Evolutionary conservation across 805 yeast species (phyloP).

Genomic region (Candida easanensis): DNA sequence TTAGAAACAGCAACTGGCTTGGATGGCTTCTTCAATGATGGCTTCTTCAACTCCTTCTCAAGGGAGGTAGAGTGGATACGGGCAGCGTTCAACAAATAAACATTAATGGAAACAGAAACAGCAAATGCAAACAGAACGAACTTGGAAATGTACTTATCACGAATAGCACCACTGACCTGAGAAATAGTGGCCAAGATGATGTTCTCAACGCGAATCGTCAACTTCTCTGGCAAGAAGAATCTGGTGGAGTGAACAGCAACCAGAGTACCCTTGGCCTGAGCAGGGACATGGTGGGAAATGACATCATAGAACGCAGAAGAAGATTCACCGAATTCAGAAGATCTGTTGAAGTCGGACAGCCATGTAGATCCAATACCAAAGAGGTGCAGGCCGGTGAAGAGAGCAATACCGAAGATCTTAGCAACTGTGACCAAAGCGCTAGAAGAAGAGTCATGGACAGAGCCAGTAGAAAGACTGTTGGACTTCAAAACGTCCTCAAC

Average conservation of each 20-base stretch:
- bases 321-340: slow-evolving; percentile 19
- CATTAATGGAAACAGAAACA: slow-evolving; percentile 74
- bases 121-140: slow-evolving; percentile 69
- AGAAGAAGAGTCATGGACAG: slow-evolving; percentile 32
- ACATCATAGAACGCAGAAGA: slow-evolving; percentile 24
- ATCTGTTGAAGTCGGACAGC: slow-evolving; percentile 47
- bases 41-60: slow-evolving; percentile 28
- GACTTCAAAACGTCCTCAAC: slow-evolving; percentile 63
- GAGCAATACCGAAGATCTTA: slow-evolving; percentile 57
- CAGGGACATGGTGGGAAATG: slow-evolving; percentile 26
- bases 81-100: slow-evolving; percentile 85
- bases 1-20: slow-evolving; percentile 34
- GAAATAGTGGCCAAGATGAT: slow-evolving; percentile 47
- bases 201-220: slow-evolving; percentile 62
- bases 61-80: slow-evolving; percentile 51
- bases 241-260: slow-evolving; percentile 58
- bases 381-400: slow-evolving; percentile 60
- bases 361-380: slow-evolving; percentile 71
- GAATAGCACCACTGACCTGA: slow-evolving; percentile 62
- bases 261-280: slow-evolving; percentile 47
- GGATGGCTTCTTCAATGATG: slow-evolving; percentile 28
- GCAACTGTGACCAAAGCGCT: slow-evolving; percentile 47
- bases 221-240: slow-evolving; percentile 55
- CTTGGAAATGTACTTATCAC: slow-evolving; percentile 79
- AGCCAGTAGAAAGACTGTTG: slow-evolving; percentile 21